Evolutionary conservation across 345 rosid genomes (phyloP).

Genomic region (Tarenaya hassleriana): DNA sequence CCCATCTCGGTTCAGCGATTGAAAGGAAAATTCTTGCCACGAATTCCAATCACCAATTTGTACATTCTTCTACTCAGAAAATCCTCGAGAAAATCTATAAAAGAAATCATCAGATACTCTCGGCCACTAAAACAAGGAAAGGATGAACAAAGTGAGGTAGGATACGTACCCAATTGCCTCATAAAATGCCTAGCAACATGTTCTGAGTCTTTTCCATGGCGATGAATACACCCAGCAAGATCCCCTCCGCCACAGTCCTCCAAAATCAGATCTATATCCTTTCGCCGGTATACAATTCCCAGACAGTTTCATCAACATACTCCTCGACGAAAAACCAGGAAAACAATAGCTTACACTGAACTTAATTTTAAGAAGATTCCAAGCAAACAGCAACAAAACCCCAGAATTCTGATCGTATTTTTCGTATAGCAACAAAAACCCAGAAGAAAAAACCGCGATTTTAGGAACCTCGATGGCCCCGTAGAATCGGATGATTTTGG

Average conservation of each 20-base stretch:
- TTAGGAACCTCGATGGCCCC: conserved; percentile 44
- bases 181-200: conserved; percentile 66
- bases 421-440: neutral
- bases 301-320: neutral
- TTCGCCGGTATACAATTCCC: conserved; percentile 44
- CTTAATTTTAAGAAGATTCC: no score
- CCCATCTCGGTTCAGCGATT: neutral
- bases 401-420: neutral
- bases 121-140: neutral
- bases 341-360: no score
- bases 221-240: conserved; percentile 57
- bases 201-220: conserved; percentile 60
- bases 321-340: no score
- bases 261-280: conserved; percentile 64
- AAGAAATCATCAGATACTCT: neutral
- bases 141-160: neutral
- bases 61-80: no score
- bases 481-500: conserved; percentile 46
- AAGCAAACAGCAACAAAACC: no score
- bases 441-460: neutral
- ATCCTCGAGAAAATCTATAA: neutral
- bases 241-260: conserved; percentile 88
- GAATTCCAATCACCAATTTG: no score
- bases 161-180: conserved; percentile 61
- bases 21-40: neutral